Percentiles rank a stretch among this genome's conserved stretches.
These are phyloP conservation scores for Coprinopsis strossmayeri DNA, from an alignment of 768 basidiomycete genomes.

Conservation along the genomic window DNA sequence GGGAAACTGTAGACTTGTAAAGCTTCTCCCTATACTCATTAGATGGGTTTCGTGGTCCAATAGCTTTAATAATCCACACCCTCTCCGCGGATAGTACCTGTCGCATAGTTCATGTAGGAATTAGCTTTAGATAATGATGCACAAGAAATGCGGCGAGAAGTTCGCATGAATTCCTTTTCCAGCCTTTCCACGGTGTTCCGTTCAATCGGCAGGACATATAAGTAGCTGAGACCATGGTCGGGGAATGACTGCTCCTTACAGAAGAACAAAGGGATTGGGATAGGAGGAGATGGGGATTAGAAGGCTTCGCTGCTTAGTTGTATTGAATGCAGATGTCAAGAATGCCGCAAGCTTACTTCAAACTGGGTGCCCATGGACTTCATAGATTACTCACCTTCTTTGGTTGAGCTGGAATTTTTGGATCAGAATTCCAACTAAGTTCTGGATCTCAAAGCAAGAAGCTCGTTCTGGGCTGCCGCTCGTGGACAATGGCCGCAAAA, in stretches of 20 bases:
- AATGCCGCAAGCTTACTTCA: conserved; percentile 1
- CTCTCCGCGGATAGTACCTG: not conserved
- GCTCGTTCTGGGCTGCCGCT: not conserved
- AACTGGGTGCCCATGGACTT: not conserved
- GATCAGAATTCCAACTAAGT: not conserved
- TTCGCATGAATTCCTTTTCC: not conserved
- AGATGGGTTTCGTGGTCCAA: not conserved
- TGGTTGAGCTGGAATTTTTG: not conserved
- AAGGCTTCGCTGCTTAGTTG: too few relatives aligned
- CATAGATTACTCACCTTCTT: not conserved
- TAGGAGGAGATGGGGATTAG: too few relatives aligned
- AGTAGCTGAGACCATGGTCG: too few relatives aligned
- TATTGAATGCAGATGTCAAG: not conserved
- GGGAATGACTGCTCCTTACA: too few relatives aligned
- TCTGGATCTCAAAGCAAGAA: not conserved
- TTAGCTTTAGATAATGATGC: conserved; percentile 8
- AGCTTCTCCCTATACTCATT: too few relatives aligned
- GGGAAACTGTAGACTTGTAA: too few relatives aligned
- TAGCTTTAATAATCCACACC: not conserved
- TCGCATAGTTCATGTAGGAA: not conserved
- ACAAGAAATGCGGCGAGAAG: conserved; percentile 1
- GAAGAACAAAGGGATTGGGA: too few relatives aligned
- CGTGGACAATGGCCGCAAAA: not conserved
- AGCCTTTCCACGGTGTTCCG: too few relatives aligned
- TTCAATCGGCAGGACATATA: too few relatives aligned